Evolutionary conservation across 2,329 filamentous ascomycete species (phyloP), one percentile per base, ranked within the genome.

Genomic region (Colletotrichum viniferum): DNA sequence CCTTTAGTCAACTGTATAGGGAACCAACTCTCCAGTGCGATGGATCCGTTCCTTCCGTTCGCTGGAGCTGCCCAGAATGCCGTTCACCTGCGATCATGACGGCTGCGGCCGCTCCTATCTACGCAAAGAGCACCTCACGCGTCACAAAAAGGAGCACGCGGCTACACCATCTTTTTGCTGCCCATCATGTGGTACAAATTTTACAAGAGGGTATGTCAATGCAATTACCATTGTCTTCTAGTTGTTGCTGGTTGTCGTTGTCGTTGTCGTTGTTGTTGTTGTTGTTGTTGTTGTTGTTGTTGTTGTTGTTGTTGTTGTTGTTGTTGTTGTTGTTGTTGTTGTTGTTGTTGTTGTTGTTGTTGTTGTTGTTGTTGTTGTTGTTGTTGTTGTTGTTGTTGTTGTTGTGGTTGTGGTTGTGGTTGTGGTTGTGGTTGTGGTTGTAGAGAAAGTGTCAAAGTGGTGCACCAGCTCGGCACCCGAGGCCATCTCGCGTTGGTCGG

Each of bases 41-140:
- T 74, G 68, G 68, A 72, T 74, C 72, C 36, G 26, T 52, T 21
- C 32, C 36, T 55, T 38, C 7, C 18, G 28, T 52, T 55, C 55
- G 34, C 43, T 56, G 38, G 30, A 55, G 61, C 52, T 74, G 26
- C 62, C 38, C 68, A 55, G 43, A 60, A 74, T 74, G 68, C 61
- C 72, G 36, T 74, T 66, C 55, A 67, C 61, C 38, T 74, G 68
- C 61, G 68, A 74, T 24, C 32, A 72, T 62, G 61, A 74, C 24
- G 68, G 72, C 68, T 74, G 72, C 55, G 68, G 72, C 72, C 68
- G 72, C 62, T 74, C 72, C 30, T 74, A 74, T 63, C n/a, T 71
- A 14, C 72, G 68, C 32, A 74, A 74, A 34, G 68, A 71, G 32
- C 72, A 74, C 52, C 72, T 74, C 30, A 74, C 72, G n/a, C 72